phyloP scores from a whole-genome alignment of 257 asterid species.

The Phtheirospermum japonicum region DNA sequence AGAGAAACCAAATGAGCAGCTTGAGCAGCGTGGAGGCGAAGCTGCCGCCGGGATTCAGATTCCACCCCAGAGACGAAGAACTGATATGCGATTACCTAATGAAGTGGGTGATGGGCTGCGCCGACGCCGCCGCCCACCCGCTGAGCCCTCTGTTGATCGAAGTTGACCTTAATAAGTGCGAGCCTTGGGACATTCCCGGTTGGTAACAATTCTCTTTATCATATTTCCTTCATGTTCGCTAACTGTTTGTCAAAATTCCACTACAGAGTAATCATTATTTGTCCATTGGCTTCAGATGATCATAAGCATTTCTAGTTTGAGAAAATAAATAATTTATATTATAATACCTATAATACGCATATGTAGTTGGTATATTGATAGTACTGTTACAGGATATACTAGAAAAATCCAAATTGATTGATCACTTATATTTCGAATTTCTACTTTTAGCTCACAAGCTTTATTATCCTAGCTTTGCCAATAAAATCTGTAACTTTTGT shows the following conservation, averaged over 20 bases:
- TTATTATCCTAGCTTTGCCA: neutral
- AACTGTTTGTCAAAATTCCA: constrained; percentile 2
- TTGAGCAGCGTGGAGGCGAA: constrained; percentile 74
- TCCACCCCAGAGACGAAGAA: constrained; percentile 86
- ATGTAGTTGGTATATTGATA: too few relatives aligned
- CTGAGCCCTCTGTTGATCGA: constrained; percentile 56
- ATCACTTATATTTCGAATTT: neutral
- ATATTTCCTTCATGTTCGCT: neutral
- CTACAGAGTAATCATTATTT: too few relatives aligned
- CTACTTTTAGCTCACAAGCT: neutral
- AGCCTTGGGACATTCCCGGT: constrained; percentile 98
- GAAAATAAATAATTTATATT: too few relatives aligned
- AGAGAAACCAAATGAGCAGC: constrained; percentile 46
- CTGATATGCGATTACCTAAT: constrained; percentile 74
- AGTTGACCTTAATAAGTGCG: constrained; percentile 83
- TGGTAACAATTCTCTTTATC: neutral
- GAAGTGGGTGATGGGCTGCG: constrained; percentile 47
- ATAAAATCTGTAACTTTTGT: neutral
- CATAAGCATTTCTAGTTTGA: too few relatives aligned
- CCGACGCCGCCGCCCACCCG: constrained; percentile 48
- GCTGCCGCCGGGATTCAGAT: constrained; percentile 88
- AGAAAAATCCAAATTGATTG: too few relatives aligned
- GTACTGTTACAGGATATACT: too few relatives aligned
- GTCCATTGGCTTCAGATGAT: too few relatives aligned
- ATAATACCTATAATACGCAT: too few relatives aligned